A percentile compares a stretch with the other conserved stretches of the same genome.
Evolutionary conservation across 768 basidiomycete genomes (phyloP).

Genomic region (Termitomyces sp.): DNA sequence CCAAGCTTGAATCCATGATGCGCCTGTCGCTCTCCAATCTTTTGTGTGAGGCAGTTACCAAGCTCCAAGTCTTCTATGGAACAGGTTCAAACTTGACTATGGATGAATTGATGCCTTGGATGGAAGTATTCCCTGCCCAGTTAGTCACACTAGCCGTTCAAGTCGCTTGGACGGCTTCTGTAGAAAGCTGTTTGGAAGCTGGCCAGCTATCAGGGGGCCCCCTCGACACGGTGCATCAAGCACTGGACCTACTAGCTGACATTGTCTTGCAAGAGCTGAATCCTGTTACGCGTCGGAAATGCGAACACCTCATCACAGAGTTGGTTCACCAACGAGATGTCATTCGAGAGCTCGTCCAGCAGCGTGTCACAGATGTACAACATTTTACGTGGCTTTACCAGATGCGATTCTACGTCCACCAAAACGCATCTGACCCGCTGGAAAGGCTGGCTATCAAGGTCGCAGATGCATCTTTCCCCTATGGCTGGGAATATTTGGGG

Average conservation of each 20-base stretch:
- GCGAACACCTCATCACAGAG: conserved; percentile 98
- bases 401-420: conserved; percentile 96
- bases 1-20: conserved; percentile 91
- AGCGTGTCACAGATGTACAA: conserved; percentile 55
- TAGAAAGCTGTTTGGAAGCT: conserved; percentile 65
- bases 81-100: conserved; percentile 51
- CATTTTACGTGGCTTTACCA: conserved; percentile 94
- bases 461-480: conserved; percentile 90
- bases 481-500: conserved; percentile 98
- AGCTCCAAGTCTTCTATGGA: conserved; percentile 79
- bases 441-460: conserved; percentile 76
- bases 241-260: conserved; percentile 93
- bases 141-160: conserved; percentile 94
- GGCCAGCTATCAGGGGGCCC: conserved; percentile 53
- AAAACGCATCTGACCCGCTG: conserved; percentile 63
- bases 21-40: conserved; percentile 79
- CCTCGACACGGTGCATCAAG: conserved; percentile 70
- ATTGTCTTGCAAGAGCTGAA: conserved; percentile 88
- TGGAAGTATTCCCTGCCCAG: conserved; percentile 93
- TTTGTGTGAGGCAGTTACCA: conserved; percentile 72
- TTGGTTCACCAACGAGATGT: conserved; percentile 98
- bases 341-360: conserved; percentile 69
- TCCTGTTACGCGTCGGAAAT: conserved; percentile 92
- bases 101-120: conserved; percentile 79
- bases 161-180: conserved; percentile 86